Percentiles rank a stretch among this genome's conserved stretches.
phyloP scores from a whole-genome alignment of 768 basidiomycete genomes.

The Ramaria sp. region DNA sequence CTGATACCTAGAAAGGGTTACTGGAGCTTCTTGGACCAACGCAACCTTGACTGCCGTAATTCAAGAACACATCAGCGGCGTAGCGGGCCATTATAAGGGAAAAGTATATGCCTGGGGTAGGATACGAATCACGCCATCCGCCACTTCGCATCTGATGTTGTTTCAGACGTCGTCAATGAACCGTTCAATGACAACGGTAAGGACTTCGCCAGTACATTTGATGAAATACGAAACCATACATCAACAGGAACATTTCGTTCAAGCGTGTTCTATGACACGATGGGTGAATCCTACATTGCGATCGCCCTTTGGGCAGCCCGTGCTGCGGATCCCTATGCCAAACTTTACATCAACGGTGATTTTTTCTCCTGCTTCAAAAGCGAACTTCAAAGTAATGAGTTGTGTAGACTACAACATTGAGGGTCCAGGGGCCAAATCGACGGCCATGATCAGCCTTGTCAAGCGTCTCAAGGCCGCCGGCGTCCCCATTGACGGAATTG shows the following conservation, averaged over 20 bases:
- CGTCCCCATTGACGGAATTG: slow-evolving; percentile 50
- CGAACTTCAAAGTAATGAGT: neutral
- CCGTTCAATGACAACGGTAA: slow-evolving; percentile 45
- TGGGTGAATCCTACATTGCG: slow-evolving; percentile 37
- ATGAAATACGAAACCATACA: neutral
- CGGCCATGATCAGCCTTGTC: slow-evolving; percentile 43
- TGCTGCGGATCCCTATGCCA: slow-evolving; percentile 41
- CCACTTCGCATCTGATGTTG: neutral
- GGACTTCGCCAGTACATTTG: neutral
- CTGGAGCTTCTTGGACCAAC: slow-evolving; percentile 10
- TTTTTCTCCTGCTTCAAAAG: slow-evolving; percentile 3
- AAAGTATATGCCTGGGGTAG: slow-evolving; percentile 36
- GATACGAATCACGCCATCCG: neutral
- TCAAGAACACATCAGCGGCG: slow-evolving; percentile 34
- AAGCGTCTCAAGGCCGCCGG: slow-evolving; percentile 33
- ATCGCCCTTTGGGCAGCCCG: slow-evolving; percentile 43
- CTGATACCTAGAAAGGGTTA: slow-evolving; percentile 1
- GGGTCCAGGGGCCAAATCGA: slow-evolving; percentile 33
- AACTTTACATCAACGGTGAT: slow-evolving; percentile 36
- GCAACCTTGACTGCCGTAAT: slow-evolving; percentile 23
- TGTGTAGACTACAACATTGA: slow-evolving; percentile 26
- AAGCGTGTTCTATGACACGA: slow-evolving; percentile 41
- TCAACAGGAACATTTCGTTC: slow-evolving; percentile 32
- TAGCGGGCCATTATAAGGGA: slow-evolving; percentile 44
- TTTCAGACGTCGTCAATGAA: slow-evolving; percentile 47